Evolutionary conservation across 2,329 filamentous ascomycete genomes (phyloP).

Genomic region (Colletotrichum plurivorum): DNA sequence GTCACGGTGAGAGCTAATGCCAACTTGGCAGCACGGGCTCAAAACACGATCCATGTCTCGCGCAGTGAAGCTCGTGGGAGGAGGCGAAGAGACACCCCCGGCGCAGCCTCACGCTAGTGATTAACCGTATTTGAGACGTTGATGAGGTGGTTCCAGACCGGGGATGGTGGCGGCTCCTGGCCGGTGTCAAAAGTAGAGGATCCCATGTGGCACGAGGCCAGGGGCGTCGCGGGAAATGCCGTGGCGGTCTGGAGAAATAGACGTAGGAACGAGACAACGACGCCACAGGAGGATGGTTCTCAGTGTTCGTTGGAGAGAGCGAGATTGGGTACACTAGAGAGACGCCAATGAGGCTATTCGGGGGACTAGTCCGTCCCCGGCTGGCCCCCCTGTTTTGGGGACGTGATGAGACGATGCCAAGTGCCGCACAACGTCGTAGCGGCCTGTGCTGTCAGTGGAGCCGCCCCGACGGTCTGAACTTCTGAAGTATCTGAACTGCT

Average conservation of each 20-base stretch:
- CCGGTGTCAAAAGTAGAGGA: conserved; percentile 16
- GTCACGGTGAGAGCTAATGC: conserved; percentile 9
- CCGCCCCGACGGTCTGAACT: conserved; percentile 9
- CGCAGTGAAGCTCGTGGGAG: background rate
- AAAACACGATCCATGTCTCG: conserved; percentile 25
- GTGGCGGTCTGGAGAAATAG: conserved; percentile 15
- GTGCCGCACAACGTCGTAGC: conserved; percentile 35
- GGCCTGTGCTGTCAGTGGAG: conserved; percentile 24
- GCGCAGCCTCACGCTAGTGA: conserved; percentile 30
- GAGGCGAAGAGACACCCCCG: background rate
- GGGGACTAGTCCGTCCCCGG: conserved; percentile 17
- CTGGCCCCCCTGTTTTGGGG: conserved; percentile 30
- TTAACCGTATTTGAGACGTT: conserved; percentile 27
- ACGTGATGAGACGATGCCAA: conserved; percentile 39
- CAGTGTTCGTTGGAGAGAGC: background rate
- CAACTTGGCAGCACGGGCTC: conserved; percentile 26
- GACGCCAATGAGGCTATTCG: conserved; percentile 31
- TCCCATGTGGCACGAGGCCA: conserved; percentile 22
- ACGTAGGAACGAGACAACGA: background rate
- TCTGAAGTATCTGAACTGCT: background rate
- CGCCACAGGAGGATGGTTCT: background rate
- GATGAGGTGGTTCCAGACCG: conserved; percentile 17
- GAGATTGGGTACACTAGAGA: conserved; percentile 3
- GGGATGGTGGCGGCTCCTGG: conserved; percentile 19
- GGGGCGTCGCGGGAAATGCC: conserved; percentile 1